phyloP scores from a whole-genome alignment of 352 stramenopile genomes.

The Thraustochytrium sp. region DNA sequence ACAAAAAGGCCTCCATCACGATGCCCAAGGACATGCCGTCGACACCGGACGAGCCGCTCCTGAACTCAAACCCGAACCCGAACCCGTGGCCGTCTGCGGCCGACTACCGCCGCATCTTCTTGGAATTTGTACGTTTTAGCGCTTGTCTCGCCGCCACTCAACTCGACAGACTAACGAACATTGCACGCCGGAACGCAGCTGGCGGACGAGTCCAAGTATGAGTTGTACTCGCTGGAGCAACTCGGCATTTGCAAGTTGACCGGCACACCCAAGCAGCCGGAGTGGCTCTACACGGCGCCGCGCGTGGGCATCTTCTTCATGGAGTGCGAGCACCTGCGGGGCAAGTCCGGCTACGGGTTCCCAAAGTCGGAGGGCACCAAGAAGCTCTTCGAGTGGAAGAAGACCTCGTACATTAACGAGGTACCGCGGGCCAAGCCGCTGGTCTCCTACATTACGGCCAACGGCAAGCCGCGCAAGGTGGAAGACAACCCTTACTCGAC shows the following conservation, averaged over 20 bases:
- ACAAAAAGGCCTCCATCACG: not conserved
- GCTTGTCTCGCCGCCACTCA: too few relatives aligned
- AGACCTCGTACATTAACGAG: constrained; percentile 36
- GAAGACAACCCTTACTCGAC: not conserved
- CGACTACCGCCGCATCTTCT: constrained; percentile 16
- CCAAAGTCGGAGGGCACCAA: constrained; percentile 22
- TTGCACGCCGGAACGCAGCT: not conserved
- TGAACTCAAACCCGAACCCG: not conserved
- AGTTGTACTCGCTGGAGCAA: not conserved
- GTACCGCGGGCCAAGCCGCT: constrained; percentile 14
- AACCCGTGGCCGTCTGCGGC: constrained; percentile 30
- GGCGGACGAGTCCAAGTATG: not conserved
- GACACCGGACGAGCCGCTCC: not conserved
- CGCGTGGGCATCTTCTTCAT: constrained; percentile 20
- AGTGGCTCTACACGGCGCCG: constrained; percentile 20
- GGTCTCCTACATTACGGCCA: constrained; percentile 25
- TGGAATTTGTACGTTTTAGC: constrained; percentile 14
- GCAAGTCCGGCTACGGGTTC: constrained; percentile 22
- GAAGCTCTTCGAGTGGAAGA: constrained; percentile 43
- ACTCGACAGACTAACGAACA: not conserved
- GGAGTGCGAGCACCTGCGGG: constrained; percentile 33
- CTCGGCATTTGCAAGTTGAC: constrained; percentile 32
- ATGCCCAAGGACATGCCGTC: not conserved
- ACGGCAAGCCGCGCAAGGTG: not conserved
- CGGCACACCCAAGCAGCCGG: constrained; percentile 9